These are phyloP conservation scores for Mycena amicta DNA, from an alignment of 768 basidiomycete genomes.

Conservation along the genomic window DNA sequence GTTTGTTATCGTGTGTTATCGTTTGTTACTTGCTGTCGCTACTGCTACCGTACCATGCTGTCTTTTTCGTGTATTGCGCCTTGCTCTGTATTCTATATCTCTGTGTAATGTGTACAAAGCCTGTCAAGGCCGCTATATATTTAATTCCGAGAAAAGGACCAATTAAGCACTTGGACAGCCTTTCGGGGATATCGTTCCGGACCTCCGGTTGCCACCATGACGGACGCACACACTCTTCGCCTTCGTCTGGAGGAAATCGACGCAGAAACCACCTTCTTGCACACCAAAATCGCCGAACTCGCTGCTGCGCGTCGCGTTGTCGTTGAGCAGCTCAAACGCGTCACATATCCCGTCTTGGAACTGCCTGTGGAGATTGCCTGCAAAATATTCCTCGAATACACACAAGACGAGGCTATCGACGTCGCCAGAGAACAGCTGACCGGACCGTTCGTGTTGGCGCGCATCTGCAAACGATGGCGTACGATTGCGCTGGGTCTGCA, in stretches of 20 bases:
- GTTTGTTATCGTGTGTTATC: background rate
- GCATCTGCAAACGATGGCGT: background rate
- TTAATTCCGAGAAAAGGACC: background rate
- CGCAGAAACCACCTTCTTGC: background rate
- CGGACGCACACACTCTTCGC: background rate
- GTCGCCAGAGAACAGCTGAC: background rate
- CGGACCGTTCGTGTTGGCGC: background rate
- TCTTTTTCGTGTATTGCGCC: background rate
- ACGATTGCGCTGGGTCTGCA: background rate
- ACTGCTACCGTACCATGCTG: too few species aligned
- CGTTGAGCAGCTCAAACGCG: background rate
- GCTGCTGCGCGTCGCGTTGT: background rate
- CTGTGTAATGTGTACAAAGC: background rate
- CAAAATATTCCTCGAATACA: background rate
- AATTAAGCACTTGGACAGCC: background rate
- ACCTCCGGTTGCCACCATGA: background rate
- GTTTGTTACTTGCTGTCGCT: too few species aligned
- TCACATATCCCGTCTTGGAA: background rate
- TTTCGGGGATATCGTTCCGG: background rate
- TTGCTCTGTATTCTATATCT: background rate
- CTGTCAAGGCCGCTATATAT: background rate
- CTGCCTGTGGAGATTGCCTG: background rate
- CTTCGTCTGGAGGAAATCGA: background rate
- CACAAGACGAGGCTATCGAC: background rate
- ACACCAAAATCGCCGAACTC: background rate